phyloP scores from a whole-genome alignment of 306 rosid genomes.

The Lablab purpureus region DNA sequence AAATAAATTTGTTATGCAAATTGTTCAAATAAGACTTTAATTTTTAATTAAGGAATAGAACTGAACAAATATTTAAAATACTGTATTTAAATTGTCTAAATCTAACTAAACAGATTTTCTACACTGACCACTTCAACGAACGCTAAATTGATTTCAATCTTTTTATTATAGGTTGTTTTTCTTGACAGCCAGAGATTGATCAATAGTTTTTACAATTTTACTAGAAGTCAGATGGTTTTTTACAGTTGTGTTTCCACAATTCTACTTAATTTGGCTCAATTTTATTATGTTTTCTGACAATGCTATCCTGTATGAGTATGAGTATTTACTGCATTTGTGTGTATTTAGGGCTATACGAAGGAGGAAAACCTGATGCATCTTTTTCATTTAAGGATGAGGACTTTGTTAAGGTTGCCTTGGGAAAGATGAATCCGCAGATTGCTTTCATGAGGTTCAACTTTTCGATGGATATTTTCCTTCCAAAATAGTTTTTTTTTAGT shows the following conservation, averaged over 20 bases:
- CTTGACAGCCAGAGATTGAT: neutral
- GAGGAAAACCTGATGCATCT: slow-evolving; percentile 90
- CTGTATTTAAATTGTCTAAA: neutral
- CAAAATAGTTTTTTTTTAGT: neutral
- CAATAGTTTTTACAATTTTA: neutral
- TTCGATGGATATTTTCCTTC: neutral
- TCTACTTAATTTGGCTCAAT: neutral
- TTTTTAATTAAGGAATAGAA: neutral
- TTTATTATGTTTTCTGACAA: neutral
- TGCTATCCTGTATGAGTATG: neutral
- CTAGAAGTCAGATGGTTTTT: neutral
- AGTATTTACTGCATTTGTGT: neutral
- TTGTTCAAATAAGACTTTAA: neutral
- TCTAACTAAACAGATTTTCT: neutral
- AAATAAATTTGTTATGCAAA: neutral
- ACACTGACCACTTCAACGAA: neutral
- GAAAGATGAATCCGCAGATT: slow-evolving; percentile 91
- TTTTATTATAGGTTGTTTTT: slow-evolving; percentile 19
- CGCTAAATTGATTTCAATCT: slow-evolving; percentile 1
- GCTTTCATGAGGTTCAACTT: slow-evolving; percentile 85
- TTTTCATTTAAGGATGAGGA: slow-evolving; percentile 91
- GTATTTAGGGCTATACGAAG: slow-evolving; percentile 76
- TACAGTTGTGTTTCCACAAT: neutral
- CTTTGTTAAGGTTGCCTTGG: slow-evolving; percentile 84
- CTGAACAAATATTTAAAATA: neutral